Base-by-base conservation (phyloP, 257 asterid species). In the Solanum peruvianum region DNA sequence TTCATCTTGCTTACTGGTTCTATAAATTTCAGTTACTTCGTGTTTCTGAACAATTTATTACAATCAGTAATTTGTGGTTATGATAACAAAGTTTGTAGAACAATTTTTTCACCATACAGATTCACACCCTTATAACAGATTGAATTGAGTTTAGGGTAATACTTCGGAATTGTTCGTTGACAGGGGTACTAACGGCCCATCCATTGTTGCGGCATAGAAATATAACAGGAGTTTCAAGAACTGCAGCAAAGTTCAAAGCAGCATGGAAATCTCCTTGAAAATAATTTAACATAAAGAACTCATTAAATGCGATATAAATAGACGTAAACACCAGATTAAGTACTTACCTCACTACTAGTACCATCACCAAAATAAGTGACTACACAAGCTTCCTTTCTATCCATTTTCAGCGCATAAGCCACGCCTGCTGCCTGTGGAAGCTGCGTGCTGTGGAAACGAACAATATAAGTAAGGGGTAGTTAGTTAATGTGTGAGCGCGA, bases 391-490 rank as follows among this genome's bases (percentile, higher is more conserved):
- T 95, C 93, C 91, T 92, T 94, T 18, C 88, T 88, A 27, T 97
- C 98, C 96, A 95, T 94, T 88, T 95, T 97, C 72, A 97, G 95
- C 11, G 98, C 93, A 91, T 97, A 97, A 77, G 98, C 99, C 72
- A 91, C 96, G 6, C 99, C 99, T 3, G 87, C 99, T 11, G 99
- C 99, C 86, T 97, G 99, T 90, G 98, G 98, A 86, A 97, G 93
- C 93, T 97, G 99, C 12, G 99, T 95, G 70, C 99, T 97, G 94
- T 5, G 23, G 86, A 82, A 80, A 52, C 35, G 45, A 31, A 73
- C 81, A 37, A 21, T 37, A 37, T 72, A 62, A 62, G 69, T 62
- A 49, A 5, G 58, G 58, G 21, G 5, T 0, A 3, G 35, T 33
- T 49, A 49, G 20, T 49, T 14, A 49, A 15, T 49, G 58, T 49